Percentiles rank a stretch among this genome's conserved stretches.
phyloP scores from a whole-genome alignment of 305 asterid genomes.

The Fraxinus platypoda region DNA sequence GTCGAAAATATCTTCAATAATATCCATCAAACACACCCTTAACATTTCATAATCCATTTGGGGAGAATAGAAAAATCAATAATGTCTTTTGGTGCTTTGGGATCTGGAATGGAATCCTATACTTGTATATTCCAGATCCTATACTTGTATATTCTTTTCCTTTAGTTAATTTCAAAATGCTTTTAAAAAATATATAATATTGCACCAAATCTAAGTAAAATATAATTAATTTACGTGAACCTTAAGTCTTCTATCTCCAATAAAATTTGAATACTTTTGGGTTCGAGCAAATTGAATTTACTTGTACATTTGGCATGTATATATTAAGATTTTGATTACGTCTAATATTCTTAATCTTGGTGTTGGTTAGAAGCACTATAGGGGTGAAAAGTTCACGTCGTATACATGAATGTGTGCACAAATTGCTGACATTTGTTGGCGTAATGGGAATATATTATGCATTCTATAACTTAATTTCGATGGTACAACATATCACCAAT shows the following conservation, averaged over 20 bases:
- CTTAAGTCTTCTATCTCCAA: too few relatives aligned
- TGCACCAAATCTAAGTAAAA: too few relatives aligned
- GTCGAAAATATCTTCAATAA: conserved; percentile 82
- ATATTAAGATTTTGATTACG: background rate
- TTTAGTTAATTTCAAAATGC: too few relatives aligned
- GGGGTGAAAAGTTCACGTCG: background rate
- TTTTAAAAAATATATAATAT: too few relatives aligned
- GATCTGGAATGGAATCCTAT: background rate
- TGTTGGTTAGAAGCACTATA: background rate
- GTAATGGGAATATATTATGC: background rate
- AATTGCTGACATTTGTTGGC: background rate
- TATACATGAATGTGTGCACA: background rate
- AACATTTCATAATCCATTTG: background rate
- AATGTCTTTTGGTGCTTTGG: background rate
- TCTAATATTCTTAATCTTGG: background rate
- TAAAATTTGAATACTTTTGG: too few relatives aligned
- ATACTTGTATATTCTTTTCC: too few relatives aligned
- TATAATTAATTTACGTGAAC: too few relatives aligned
- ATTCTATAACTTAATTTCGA: background rate
- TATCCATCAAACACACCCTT: too few relatives aligned
- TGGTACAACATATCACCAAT: background rate
- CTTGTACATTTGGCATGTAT: too few relatives aligned
- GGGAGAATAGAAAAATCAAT: background rate
- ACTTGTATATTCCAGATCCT: too few relatives aligned
- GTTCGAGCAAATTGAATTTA: background rate